Evolutionary conservation across 768 basidiomycete genomes (phyloP).

Genomic region (Leccinum longicurvipes): DNA sequence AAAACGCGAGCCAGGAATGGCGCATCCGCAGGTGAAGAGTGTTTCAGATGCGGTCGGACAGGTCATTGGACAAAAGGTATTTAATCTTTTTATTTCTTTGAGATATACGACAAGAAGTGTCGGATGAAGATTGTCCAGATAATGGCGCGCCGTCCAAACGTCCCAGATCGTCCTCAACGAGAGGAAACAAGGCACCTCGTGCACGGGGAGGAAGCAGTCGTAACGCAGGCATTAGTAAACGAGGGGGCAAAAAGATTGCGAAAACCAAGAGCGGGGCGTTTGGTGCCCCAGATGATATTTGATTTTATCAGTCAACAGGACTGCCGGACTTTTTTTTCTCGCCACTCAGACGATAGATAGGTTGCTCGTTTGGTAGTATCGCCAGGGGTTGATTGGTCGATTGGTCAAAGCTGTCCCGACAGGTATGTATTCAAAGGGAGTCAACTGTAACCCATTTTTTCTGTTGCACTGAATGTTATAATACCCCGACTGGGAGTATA

Average conservation of each 20-base stretch:
- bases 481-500: too few species aligned
- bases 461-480: too few species aligned
- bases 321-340: not conserved
- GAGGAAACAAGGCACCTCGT: slow-evolving; percentile 23
- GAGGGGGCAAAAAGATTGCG: slow-evolving; percentile 25
- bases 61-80: slow-evolving; percentile 65
- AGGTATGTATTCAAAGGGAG: too few species aligned
- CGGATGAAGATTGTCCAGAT: slow-evolving; percentile 23
- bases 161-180: slow-evolving; percentile 24
- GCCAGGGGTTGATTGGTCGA: too few species aligned
- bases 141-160: slow-evolving; percentile 27
- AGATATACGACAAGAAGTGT: not conserved
- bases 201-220: slow-evolving; percentile 23
- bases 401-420: too few species aligned
- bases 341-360: not conserved
- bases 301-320: not conserved
- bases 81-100: not conserved
- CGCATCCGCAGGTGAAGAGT: slow-evolving; percentile 15
- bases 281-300: slow-evolving; percentile 32
- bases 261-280: slow-evolving; percentile 34
- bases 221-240: slow-evolving; percentile 16
- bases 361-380: too few species aligned
- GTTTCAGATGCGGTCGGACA: slow-evolving; percentile 54
- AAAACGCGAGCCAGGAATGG: slow-evolving; percentile 3
- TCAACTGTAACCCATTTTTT: too few species aligned